Evolutionary conservation across 2,329 filamentous ascomycete species (phyloP).

Genomic region (Paracoccidioides brasiliensis): DNA sequence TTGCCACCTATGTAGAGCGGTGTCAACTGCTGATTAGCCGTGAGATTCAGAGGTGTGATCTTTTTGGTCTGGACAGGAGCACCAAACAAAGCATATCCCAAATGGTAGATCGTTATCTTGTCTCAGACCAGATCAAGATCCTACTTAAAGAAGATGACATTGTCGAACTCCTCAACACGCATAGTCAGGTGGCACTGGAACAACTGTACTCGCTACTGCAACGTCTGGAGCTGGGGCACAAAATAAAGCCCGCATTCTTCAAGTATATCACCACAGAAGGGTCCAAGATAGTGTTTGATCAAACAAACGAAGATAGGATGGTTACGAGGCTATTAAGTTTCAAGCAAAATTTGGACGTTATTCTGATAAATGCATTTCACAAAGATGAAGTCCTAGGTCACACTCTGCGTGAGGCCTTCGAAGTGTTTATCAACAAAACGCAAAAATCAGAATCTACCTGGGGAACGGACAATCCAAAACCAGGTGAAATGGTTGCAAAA

Average conservation of each 20-base stretch:
- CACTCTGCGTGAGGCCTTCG: conserved; percentile 71
- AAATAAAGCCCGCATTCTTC: conserved; percentile 60
- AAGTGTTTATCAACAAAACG: conserved; percentile 79
- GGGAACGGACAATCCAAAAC: conserved; percentile 77
- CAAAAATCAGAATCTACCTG: conserved; percentile 58
- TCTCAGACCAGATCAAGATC: conserved; percentile 53
- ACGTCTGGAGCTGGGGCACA: conserved; percentile 55
- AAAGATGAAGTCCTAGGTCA: conserved; percentile 66
- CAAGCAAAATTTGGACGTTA: conserved; percentile 63
- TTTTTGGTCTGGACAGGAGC: conserved; percentile 67
- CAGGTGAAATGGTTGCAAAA: conserved; percentile 97
- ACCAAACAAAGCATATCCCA: conserved; percentile 67
- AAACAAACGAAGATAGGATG: conserved; percentile 70
- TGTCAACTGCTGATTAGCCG: conserved; percentile 55
- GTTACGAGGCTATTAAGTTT: conserved; percentile 68
- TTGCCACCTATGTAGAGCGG: conserved; percentile 63
- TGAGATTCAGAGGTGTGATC: conserved; percentile 65
- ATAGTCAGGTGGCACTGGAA: conserved; percentile 56
- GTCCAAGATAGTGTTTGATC: conserved; percentile 64
- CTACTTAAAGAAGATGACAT: conserved; percentile 56
- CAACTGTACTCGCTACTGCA: conserved; percentile 66
- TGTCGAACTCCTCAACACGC: conserved; percentile 57
- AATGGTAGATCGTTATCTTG: conserved; percentile 57
- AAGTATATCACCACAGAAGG: conserved; percentile 68
- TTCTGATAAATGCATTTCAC: conserved; percentile 64